A percentile compares a stretch with the other conserved stretches of the same genome.
Conservation (phyloP, 768 basidiomycete species). For the Russula lepida region DNA sequence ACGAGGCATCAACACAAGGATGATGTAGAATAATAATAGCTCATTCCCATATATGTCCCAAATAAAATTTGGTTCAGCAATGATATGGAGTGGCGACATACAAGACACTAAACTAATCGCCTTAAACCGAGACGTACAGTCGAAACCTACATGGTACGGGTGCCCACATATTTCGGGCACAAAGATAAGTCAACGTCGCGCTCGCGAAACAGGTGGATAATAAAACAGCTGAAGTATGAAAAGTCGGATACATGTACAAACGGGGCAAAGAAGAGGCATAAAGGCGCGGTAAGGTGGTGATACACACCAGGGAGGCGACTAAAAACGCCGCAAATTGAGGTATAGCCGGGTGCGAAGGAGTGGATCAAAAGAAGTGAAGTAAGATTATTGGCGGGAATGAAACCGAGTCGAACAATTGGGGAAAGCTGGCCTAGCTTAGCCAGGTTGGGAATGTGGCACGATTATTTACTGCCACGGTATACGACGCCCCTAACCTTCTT, state of each 20-base stretch:
- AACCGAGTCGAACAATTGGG: not conserved
- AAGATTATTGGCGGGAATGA: constrained; percentile 1
- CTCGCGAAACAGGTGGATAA: not conserved
- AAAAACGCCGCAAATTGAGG: constrained; percentile 1
- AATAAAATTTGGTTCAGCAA: constrained; percentile 15
- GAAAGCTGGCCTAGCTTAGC: not conserved
- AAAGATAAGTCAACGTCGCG: not conserved
- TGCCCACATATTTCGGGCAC: constrained; percentile 1
- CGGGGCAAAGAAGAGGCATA: not conserved
- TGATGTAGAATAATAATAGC: constrained; percentile 3
- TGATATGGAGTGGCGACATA: constrained; percentile 7
- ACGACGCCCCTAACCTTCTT: constrained; percentile 19
- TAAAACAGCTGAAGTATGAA: constrained; percentile 3
- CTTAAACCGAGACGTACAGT: constrained; percentile 14
- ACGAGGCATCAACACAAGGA: constrained; percentile 44
- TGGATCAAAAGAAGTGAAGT: not conserved
- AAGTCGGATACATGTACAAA: constrained; percentile 14
- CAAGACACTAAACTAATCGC: constrained; percentile 11
- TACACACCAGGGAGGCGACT: not conserved
- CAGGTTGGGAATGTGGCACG: not conserved
- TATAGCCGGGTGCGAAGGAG: not conserved
- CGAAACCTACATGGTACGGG: constrained; percentile 18
- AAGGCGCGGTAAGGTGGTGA: not conserved
- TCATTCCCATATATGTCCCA: not conserved
- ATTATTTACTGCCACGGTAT: constrained; percentile 15